Evolutionary conservation across 768 basidiomycete genomes (phyloP), one percentile per base, ranked within the genome.

Genomic region (Lentinula edodes): DNA sequence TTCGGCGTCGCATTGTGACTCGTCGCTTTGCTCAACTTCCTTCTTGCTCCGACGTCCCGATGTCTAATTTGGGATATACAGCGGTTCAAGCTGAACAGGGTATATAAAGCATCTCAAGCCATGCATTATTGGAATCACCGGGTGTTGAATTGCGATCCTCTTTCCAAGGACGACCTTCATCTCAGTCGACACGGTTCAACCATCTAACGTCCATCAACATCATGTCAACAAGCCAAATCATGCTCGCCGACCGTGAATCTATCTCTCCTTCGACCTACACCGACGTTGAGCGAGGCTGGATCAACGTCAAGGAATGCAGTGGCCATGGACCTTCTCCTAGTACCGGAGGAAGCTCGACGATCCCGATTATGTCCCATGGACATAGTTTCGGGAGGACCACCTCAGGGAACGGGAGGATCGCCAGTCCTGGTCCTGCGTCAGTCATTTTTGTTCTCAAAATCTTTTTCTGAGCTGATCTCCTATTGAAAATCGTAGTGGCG

Each of bases 401-500:
- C 23, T 23, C 41, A 20, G 55, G 41, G 9, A 70, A 66, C 6
- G 64, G 69, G 16, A 62, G 66, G 38, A 72, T 76, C 36, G 75
- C 73, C 10, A 75, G 73, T 60, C 69, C 73, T 13, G 70, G 66
- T 9, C 71, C 75, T 36, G 68, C 69, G 75, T 75, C 65, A 39
- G 72, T 69, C n/a, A 38, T 1, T 52, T 34, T 5, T 12, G 9
- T 51, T 15, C 38, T 16, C 3, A 32, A n/a, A n/a, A 35, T n/a
- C 10, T 4, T 2, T n/a, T 28, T 48, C n/a, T 48, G 34, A 23
- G 23, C 41, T 3, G 10, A 56, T n/a, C 2, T 2, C 15, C 38
- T 28, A 16, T 54, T 45, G 28, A 28, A 28, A 28, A 28, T 36
- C 35, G 36, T 61, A 77, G 76, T 18, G 73, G 75, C 7, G 61